These are phyloP conservation scores for Salix exigua DNA, from an alignment of 345 rosid species.

Conservation along the genomic window DNA sequence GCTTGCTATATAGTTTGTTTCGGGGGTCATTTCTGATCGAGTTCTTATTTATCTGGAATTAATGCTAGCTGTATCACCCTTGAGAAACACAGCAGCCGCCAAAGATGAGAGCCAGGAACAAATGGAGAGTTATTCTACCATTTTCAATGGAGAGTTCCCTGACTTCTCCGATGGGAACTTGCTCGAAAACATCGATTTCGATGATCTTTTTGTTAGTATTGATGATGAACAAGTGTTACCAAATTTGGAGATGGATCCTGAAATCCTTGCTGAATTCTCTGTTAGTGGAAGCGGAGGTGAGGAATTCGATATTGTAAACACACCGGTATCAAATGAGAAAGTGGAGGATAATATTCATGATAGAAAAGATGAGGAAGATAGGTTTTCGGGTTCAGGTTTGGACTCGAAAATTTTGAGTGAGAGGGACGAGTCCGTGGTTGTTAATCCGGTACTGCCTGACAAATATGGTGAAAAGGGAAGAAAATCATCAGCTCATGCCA, in stretches of 20 bases:
- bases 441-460: slow-evolving; percentile 22
- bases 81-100: slow-evolving; percentile 25
- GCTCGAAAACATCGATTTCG: slow-evolving; percentile 68
- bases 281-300: slow-evolving; percentile 37
- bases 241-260: slow-evolving; percentile 71
- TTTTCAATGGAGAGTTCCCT: slow-evolving; percentile 37
- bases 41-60: slow-evolving; percentile 18
- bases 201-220: slow-evolving; percentile 64
- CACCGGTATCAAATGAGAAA: slow-evolving; percentile 30
- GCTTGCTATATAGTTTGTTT: background rate
- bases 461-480: slow-evolving; percentile 47
- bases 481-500: slow-evolving; percentile 39
- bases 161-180: slow-evolving; percentile 45
- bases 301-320: slow-evolving; percentile 48
- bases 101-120: slow-evolving; percentile 44
- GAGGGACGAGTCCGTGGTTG: slow-evolving; percentile 34
- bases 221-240: slow-evolving; percentile 54
- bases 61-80: slow-evolving; percentile 74
- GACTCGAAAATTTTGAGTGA: slow-evolving; percentile 15
- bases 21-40: background rate
- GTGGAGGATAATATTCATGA: slow-evolving; percentile 12
- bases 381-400: slow-evolving; percentile 22
- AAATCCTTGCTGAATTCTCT: slow-evolving; percentile 60
- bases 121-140: slow-evolving; percentile 31
- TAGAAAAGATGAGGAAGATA: slow-evolving; percentile 33